Base-by-base conservation (phyloP, 1,284 basidiomycete species). In the Cryptococcus hybrid region DNA sequence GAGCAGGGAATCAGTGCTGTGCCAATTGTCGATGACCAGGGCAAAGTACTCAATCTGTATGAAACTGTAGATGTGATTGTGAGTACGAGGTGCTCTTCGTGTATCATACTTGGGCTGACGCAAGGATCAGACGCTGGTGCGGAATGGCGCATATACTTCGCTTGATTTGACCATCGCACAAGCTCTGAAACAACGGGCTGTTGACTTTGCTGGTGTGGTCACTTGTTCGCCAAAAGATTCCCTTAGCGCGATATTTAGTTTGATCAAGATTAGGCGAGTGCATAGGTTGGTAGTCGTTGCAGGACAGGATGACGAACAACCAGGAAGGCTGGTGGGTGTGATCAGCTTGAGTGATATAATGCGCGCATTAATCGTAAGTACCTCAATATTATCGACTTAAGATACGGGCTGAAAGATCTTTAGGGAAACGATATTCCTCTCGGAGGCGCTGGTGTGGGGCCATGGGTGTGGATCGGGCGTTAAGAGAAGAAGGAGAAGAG, bases 21-120 rank as follows among this genome's bases (percentile, higher is more conserved):
- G 8, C 96, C 96, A 3, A 97, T 99, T 70, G 83, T 99, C 24
- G 91, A 97, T 70, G 87, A 90, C 57, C 85, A 93, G 3, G 96
- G 95, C 7, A 85, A 94, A 56, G 96, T 99, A 38, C 85, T 99
- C 57, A 95, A 99, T 75, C 79, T 99, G 47, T 99, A 99, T 76
- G 96, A 99, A 79, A 97, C 95, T 1, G 96, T 99, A 18, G 96
- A 99, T 80, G 95, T 99, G 51, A 96, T 99, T 63, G 92, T 95
- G 77, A 75, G 90, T 54, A 13, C n/a, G 8, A 30, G 3, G 4
- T 42, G 11, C 3, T 42, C 15, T 11, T 35, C 11, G 13, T 35
- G 12, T 49, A 18, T 24, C 39, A n/a, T n/a, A 15, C 34, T 49
- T 47, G n/a, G 12, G 34, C 51, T 62, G 54, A 45, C 38, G 36